Evolutionary conservation across 2,329 filamentous ascomycete species (phyloP).

Genomic region (Aspergillus pseudoterreus): DNA sequence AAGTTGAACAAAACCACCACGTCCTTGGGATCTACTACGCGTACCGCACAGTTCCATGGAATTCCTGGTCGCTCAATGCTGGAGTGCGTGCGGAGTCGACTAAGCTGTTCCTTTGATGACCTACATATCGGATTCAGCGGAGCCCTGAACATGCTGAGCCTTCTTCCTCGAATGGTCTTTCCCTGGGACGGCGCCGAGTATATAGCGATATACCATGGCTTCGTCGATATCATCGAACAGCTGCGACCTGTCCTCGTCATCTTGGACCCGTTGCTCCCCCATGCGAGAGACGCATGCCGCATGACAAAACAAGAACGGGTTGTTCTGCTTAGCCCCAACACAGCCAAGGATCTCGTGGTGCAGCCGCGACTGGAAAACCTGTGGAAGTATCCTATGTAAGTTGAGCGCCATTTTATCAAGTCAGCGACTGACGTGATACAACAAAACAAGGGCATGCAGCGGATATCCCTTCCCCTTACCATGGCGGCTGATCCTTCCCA

Average conservation of each 20-base stretch:
- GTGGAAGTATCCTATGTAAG: slow-evolving; percentile 17
- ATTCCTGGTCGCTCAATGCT: slow-evolving; percentile 19
- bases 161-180: slow-evolving; percentile 11
- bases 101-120: slow-evolving; percentile 1
- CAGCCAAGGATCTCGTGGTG: slow-evolving; percentile 39
- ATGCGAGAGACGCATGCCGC: slow-evolving; percentile 39
- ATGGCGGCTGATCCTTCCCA: slow-evolving; percentile 36
- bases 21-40: slow-evolving; percentile 1
- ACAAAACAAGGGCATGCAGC: slow-evolving; percentile 33
- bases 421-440: background rate
- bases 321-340: slow-evolving; percentile 41
- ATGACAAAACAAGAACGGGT: slow-evolving; percentile 25
- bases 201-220: slow-evolving; percentile 33
- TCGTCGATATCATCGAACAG: slow-evolving; percentile 29
- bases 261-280: slow-evolving; percentile 39
- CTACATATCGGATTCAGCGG: slow-evolving; percentile 24
- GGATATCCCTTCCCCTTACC: slow-evolving; percentile 43
- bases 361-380: slow-evolving; percentile 31
- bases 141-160: slow-evolving; percentile 21
- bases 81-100: slow-evolving; percentile 7
- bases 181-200: slow-evolving; percentile 36
- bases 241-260: slow-evolving; percentile 13
- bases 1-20: slow-evolving; percentile 13
- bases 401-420: background rate
- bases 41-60: slow-evolving; percentile 21